Conservation (phyloP, 1,284 basidiomycete species). For the Rhodotorula sp. region DNA sequence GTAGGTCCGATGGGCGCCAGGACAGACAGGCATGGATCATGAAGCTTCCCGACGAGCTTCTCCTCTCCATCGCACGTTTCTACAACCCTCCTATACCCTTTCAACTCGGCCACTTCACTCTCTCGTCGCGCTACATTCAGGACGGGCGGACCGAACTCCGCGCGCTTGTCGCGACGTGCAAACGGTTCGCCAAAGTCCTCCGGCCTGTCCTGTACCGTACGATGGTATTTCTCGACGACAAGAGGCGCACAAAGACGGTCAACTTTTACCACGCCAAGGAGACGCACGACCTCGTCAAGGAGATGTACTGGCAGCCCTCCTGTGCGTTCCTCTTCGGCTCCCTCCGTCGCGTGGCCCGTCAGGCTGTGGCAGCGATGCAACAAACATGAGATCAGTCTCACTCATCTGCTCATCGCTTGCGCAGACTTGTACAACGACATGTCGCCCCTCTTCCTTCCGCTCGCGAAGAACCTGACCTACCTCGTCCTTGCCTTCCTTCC, state of each 20-base stretch:
- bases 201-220: slow-evolving; percentile 18
- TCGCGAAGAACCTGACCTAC: slow-evolving; percentile 23
- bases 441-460: slow-evolving; percentile 19
- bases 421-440: slow-evolving; percentile 29
- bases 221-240: slow-evolving; percentile 23
- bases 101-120: slow-evolving; percentile 23
- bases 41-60: slow-evolving; percentile 17
- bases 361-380: no score
- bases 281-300: slow-evolving; percentile 11
- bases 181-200: slow-evolving; percentile 10
- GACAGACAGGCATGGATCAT: not conserved
- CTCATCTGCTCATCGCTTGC: not conserved
- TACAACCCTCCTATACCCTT: slow-evolving; percentile 30
- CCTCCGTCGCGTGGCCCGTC: not conserved
- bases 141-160: slow-evolving; percentile 19
- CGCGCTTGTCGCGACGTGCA: slow-evolving; percentile 9
- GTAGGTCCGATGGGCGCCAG: not conserved
- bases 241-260: slow-evolving; percentile 14
- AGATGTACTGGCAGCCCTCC: slow-evolving; percentile 26
- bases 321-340: slow-evolving; percentile 3
- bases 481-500: slow-evolving; percentile 31
- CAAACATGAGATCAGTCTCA: no score
- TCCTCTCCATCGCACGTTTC: slow-evolving; percentile 3
- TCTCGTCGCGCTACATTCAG: slow-evolving; percentile 8
- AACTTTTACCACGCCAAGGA: slow-evolving; percentile 12